These are phyloP conservation scores for Zizania palustris DNA, from an alignment of 202 grass and related monocot genomes.

Conservation along the genomic window DNA sequence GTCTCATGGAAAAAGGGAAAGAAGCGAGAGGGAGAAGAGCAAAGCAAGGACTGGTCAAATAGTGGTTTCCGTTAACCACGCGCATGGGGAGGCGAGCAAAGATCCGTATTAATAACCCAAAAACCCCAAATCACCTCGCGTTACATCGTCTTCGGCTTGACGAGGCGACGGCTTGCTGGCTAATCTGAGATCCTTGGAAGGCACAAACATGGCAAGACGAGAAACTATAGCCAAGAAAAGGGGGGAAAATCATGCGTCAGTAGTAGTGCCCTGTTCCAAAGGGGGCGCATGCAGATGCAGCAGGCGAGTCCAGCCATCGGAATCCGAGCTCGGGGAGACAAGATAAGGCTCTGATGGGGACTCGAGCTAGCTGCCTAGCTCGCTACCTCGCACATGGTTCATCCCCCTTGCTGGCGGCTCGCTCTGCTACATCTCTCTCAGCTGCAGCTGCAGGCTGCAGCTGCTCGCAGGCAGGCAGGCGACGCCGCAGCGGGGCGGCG, in stretches of 20 bases:
- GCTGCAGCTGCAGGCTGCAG: too few relatives aligned
- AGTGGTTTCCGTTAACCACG: slow-evolving; percentile 3
- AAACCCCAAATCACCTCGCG: slow-evolving; percentile 43
- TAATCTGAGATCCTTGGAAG: slow-evolving; percentile 25
- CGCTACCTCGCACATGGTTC: too few relatives aligned
- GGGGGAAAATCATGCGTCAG: slow-evolving; percentile 28
- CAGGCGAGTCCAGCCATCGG: slow-evolving; percentile 7
- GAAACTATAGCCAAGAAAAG: slow-evolving; percentile 12
- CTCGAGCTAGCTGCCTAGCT: background rate
- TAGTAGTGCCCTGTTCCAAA: slow-evolving; percentile 26
- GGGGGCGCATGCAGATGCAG: background rate
- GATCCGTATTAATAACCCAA: slow-evolving; percentile 39
- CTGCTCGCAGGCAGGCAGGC: too few relatives aligned
- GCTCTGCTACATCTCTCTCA: too few relatives aligned
- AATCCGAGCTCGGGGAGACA: slow-evolving; percentile 31
- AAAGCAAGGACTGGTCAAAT: slow-evolving; percentile 44
- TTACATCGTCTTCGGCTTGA: background rate
- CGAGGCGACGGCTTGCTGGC: background rate
- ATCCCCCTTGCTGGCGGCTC: too few relatives aligned
- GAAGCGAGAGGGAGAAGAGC: background rate
- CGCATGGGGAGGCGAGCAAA: slow-evolving; percentile 39
- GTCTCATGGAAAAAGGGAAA: too few relatives aligned
- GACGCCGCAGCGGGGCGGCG: too few relatives aligned
- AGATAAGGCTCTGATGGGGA: slow-evolving; percentile 50
- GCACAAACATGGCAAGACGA: slow-evolving; percentile 27